These are phyloP conservation scores for Ensete glaucum DNA, from an alignment of 176 grass and related monocot species.

Conservation along the genomic window DNA sequence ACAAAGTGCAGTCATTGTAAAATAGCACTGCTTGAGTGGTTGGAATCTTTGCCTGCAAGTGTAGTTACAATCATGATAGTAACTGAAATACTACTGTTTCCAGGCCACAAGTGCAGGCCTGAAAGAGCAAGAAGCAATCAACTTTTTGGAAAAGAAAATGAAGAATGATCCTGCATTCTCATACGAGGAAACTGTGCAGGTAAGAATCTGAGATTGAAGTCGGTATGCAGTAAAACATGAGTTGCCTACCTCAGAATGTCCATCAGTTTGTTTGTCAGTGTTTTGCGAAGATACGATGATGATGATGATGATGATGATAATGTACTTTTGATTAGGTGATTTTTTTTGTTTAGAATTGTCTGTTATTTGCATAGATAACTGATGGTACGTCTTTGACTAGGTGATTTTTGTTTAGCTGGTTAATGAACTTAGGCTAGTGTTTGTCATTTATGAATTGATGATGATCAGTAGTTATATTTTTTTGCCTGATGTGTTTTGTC, in stretches of 20 bases:
- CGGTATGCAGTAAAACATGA: not conserved
- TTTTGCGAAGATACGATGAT: too few species aligned
- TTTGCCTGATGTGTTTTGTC: too few species aligned
- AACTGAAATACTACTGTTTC: not conserved
- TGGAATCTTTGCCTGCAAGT: not conserved
- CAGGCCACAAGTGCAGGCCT: conserved; percentile 73
- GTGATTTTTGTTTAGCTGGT: too few species aligned
- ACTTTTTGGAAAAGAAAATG: conserved; percentile 99
- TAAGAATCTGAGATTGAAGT: not conserved
- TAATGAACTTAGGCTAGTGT: too few species aligned
- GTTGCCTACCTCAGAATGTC: not conserved
- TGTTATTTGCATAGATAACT: too few species aligned
- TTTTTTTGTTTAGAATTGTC: too few species aligned
- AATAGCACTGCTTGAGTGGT: not conserved
- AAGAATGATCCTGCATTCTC: conserved; percentile 72
- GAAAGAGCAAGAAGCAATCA: conserved; percentile 99
- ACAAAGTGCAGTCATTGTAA: not conserved
- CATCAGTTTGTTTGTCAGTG: not conserved
- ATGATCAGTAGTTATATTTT: too few species aligned
- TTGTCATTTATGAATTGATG: too few species aligned
- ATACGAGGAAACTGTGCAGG: conserved; percentile 43
- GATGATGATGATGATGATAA: too few species aligned
- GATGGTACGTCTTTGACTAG: too few species aligned
- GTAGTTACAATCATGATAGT: not conserved
- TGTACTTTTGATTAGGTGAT: too few species aligned